Evolutionary conservation across 495 filamentous ascomycete species (phyloP).

Genomic region (Letharia columbiana): DNA sequence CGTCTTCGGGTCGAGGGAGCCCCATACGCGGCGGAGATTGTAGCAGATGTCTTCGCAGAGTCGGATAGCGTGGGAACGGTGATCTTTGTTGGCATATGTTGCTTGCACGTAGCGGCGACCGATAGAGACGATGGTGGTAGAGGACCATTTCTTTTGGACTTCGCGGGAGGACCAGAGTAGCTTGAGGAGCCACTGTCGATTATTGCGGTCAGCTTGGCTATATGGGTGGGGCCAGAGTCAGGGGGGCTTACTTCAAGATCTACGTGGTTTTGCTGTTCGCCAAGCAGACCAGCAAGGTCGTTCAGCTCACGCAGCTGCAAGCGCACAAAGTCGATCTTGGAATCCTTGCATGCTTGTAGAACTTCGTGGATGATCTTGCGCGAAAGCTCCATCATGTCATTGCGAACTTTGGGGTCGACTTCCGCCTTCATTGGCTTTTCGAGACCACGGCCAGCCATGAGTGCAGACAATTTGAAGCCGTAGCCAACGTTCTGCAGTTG

Average conservation of each 20-base stretch:
- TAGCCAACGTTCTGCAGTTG: constrained; percentile 39
- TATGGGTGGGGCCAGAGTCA: not conserved
- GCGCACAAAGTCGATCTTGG: constrained; percentile 45
- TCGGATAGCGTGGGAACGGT: constrained; percentile 38
- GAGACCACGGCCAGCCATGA: constrained; percentile 42
- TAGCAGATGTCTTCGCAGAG: constrained; percentile 55
- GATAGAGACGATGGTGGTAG: constrained; percentile 44
- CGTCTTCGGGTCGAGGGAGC: constrained; percentile 45
- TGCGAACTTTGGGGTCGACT: constrained; percentile 35
- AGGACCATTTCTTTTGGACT: constrained; percentile 49
- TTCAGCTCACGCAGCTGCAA: constrained; percentile 45
- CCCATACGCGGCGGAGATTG: constrained; percentile 52
- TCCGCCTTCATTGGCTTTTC: constrained; percentile 33
- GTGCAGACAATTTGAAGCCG: constrained; percentile 48
- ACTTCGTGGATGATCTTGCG: constrained; percentile 45
- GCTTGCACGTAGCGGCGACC: constrained; percentile 51
- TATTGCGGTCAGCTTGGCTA: constrained; percentile 2
- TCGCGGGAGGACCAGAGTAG: constrained; percentile 54
- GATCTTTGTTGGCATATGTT: constrained; percentile 39
- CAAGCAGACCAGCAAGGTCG: constrained; percentile 47
- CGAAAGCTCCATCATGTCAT: constrained; percentile 46
- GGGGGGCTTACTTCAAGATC: constrained; percentile 46
- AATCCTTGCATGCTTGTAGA: constrained; percentile 40
- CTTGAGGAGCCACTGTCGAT: constrained; percentile 41
- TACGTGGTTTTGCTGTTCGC: constrained; percentile 49